A percentile compares a stretch with the other conserved stretches of the same genome.
phyloP scores from a whole-genome alignment of 2,329 filamentous ascomycete genomes.

The Trichoderma sp. region DNA sequence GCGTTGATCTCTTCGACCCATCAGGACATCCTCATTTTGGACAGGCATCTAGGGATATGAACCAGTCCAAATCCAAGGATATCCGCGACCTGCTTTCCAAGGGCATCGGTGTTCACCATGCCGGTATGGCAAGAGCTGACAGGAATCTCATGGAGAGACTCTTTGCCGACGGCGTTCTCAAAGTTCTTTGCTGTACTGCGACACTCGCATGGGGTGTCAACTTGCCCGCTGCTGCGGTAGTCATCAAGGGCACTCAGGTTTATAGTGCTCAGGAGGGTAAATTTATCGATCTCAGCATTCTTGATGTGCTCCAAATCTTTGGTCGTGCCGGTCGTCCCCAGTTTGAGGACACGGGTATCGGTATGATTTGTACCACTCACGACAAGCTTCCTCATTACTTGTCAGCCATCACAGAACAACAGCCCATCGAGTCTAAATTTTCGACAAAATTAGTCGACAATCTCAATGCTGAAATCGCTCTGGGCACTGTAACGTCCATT shows the following conservation, averaged over 20 bases:
- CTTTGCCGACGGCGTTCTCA: slow-evolving; percentile 89
- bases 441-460: slow-evolving; percentile 95
- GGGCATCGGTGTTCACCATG: slow-evolving; percentile 93
- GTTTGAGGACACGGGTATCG: slow-evolving; percentile 96
- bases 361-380: slow-evolving; percentile 96
- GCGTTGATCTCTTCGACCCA: slow-evolving; percentile 82
- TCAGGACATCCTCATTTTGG: slow-evolving; percentile 78
- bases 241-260: slow-evolving; percentile 97
- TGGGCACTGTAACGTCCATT: slow-evolving; percentile 94
- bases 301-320: slow-evolving; percentile 97
- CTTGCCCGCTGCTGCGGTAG: slow-evolving; percentile 90
- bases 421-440: slow-evolving; percentile 96
- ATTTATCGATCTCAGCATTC: slow-evolving; percentile 92
- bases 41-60: slow-evolving; percentile 80
- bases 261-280: slow-evolving; percentile 97
- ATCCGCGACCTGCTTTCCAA: slow-evolving; percentile 87
- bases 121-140: slow-evolving; percentile 93
- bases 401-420: slow-evolving; percentile 89
- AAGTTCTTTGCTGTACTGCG: slow-evolving; percentile 96
- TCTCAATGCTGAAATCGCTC: slow-evolving; percentile 88
- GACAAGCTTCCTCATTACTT: slow-evolving; percentile 92
- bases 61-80: slow-evolving; percentile 81
- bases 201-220: slow-evolving; percentile 99
- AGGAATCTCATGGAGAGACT: slow-evolving; percentile 94
- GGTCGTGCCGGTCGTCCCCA: slow-evolving; percentile 97